Conservation (phyloP, 75 land plant genomes). For the Sequoiadendron giganteum region DNA sequence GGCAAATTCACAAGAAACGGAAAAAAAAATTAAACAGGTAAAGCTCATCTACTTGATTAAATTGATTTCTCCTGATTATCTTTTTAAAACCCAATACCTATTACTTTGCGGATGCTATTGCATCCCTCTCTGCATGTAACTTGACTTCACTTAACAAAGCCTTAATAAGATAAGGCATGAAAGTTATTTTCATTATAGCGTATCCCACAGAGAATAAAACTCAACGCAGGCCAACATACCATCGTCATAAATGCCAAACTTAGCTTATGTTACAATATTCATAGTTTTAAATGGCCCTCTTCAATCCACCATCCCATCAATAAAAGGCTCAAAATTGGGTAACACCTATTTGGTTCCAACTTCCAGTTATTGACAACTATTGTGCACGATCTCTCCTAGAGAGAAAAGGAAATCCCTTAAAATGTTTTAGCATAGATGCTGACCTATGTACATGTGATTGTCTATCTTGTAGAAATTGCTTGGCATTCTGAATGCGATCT, state of each 20-base stretch:
- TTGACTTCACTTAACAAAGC: not conserved
- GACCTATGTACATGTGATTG: constrained; percentile 7
- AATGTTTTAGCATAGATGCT: not conserved
- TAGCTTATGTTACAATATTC: not conserved
- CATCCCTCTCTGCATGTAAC: not conserved
- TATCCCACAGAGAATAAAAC: not conserved
- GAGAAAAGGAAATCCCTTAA: not conserved
- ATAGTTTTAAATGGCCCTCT: not conserved
- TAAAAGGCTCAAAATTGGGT: not conserved
- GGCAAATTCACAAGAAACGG: not conserved
- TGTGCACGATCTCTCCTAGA: not conserved
- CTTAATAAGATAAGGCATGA: not conserved
- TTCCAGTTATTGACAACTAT: not conserved
- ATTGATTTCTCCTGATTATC: not conserved
- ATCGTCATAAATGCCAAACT: not conserved
- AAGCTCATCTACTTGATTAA: not conserved
- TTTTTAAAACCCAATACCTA: not conserved
- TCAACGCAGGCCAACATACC: not conserved
- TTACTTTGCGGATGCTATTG: not conserved
- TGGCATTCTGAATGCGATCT: constrained; percentile 1
- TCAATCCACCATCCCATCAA: not conserved
- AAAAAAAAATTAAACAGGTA: not conserved
- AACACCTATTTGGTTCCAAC: not conserved
- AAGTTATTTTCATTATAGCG: not conserved
- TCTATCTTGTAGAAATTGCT: constrained; percentile 2